Percentiles rank a stretch among this genome's conserved stretches.
These are phyloP conservation scores for Aspergillus taichungensis DNA, from an alignment of 495 filamentous ascomycete species.

Conservation along the genomic window DNA sequence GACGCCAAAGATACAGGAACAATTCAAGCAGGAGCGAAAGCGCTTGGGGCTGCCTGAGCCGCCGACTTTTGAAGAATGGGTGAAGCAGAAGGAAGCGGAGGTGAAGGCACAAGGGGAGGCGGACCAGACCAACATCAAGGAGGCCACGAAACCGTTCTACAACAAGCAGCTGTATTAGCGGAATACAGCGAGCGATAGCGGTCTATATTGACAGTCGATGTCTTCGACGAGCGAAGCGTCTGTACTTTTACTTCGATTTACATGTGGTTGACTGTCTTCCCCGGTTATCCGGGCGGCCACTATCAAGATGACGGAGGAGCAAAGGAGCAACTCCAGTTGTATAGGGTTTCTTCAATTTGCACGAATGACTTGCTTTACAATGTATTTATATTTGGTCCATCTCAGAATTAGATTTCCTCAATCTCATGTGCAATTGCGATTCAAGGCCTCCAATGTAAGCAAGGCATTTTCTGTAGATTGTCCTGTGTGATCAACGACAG, in stretches of 20 bases:
- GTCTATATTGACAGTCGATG: not conserved
- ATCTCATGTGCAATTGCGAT: no score
- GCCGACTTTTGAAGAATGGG: slow-evolving; percentile 31
- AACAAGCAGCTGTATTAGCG: slow-evolving; percentile 23
- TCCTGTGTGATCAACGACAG: no score
- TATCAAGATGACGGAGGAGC: no score
- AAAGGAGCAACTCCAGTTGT: not conserved
- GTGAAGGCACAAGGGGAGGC: slow-evolving; percentile 23
- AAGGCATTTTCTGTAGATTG: no score
- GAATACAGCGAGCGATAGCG: not conserved
- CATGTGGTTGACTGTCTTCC: no score
- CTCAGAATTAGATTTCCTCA: not conserved
- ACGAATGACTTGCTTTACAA: slow-evolving; percentile 18
- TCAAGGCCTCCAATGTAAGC: no score
- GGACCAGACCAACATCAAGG: slow-evolving; percentile 29
- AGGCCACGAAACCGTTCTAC: slow-evolving; percentile 27
- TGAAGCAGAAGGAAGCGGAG: slow-evolving; percentile 31
- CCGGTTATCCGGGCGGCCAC: no score
- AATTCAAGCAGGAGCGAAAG: slow-evolving; percentile 49
- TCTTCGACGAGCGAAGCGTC: slow-evolving; percentile 6
- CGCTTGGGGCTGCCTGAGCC: slow-evolving; percentile 38
- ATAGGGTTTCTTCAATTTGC: slow-evolving; percentile 15
- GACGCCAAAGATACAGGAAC: slow-evolving; percentile 49
- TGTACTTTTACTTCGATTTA: slow-evolving; percentile 15
- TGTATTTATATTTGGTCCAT: slow-evolving; percentile 32